phyloP scores from a whole-genome alignment of 176 grass and related monocot species.

The Aegilops umbellulata region DNA sequence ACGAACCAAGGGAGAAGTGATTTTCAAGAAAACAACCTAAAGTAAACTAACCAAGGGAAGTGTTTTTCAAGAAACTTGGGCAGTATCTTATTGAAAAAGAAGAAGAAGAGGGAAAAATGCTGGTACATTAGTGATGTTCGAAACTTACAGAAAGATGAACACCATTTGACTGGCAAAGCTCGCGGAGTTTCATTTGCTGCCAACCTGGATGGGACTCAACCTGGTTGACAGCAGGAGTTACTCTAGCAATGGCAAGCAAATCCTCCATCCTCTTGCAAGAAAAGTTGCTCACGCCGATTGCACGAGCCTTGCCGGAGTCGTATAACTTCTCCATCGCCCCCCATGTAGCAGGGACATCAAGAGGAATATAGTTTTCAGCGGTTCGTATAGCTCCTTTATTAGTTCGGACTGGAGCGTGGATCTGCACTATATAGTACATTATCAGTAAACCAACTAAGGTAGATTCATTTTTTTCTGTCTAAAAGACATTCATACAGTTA shows the following conservation, averaged over 20 bases:
- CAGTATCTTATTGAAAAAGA: neutral
- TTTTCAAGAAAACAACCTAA: neutral
- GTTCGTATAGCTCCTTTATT: slow-evolving; percentile 46
- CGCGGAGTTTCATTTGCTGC: slow-evolving; percentile 62
- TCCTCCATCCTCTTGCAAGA: slow-evolving; percentile 71
- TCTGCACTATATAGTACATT: slow-evolving; percentile 35
- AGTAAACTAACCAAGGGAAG: neutral
- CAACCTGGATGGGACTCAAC: slow-evolving; percentile 76
- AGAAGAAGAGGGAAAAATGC: neutral
- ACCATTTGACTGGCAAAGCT: slow-evolving; percentile 21
- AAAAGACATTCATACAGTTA: neutral
- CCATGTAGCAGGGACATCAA: slow-evolving; percentile 65
- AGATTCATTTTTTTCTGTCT: neutral
- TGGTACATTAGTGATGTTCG: neutral
- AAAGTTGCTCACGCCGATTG: slow-evolving; percentile 81
- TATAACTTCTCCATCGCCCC: slow-evolving; percentile 69
- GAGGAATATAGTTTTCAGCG: slow-evolving; percentile 54
- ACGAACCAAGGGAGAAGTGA: neutral
- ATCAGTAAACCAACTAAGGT: slow-evolving; percentile 16
- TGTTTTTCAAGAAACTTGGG: neutral
- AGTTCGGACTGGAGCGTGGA: slow-evolving; percentile 66
- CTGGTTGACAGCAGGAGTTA: slow-evolving; percentile 70
- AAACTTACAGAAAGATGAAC: slow-evolving; percentile 73
- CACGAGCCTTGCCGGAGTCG: slow-evolving; percentile 63
- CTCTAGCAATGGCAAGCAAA: slow-evolving; percentile 49